Evolutionary conservation across 768 basidiomycete genomes (phyloP).

Genomic region (Lentinula raphanica): DNA sequence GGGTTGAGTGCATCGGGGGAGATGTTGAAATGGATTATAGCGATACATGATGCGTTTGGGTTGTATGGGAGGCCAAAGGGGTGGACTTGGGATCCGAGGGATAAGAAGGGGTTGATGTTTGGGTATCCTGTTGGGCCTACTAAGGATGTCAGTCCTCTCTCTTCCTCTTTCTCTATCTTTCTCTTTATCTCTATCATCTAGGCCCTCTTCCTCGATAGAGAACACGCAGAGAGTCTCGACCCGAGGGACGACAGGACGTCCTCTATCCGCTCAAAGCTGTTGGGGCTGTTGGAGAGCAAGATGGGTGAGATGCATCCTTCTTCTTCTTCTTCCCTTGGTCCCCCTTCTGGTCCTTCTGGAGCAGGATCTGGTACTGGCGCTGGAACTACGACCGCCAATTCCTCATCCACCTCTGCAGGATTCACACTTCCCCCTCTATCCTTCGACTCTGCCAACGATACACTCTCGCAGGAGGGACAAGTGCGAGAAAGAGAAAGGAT

Average conservation of each 20-base stretch:
- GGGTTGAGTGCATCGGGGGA: constrained; percentile 63
- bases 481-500: too few relatives aligned
- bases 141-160: constrained; percentile 58
- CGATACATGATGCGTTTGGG: constrained; percentile 79
- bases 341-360: too few relatives aligned
- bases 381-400: too few relatives aligned
- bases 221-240: constrained; percentile 72
- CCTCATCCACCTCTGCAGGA: too few relatives aligned
- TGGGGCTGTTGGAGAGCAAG: constrained; percentile 56
- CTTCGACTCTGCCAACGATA: constrained; percentile 31
- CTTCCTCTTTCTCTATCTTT: not conserved
- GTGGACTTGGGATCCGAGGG: constrained; percentile 88
- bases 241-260: constrained; percentile 77
- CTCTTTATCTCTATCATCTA: constrained; percentile 30
- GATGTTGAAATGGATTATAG: constrained; percentile 91
- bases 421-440: constrained; percentile 58
- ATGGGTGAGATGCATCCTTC: constrained; percentile 40
- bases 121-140: constrained; percentile 85
- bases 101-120: constrained; percentile 83
- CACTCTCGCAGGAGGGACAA: too few relatives aligned
- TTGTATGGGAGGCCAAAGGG: constrained; percentile 83
- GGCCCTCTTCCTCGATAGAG: constrained; percentile 86
- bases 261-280: constrained; percentile 54
- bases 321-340: too few relatives aligned
- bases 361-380: not conserved